Evolutionary conservation across 2,329 filamentous ascomycete species (phyloP).

Genomic region (Beauveria varroae): DNA sequence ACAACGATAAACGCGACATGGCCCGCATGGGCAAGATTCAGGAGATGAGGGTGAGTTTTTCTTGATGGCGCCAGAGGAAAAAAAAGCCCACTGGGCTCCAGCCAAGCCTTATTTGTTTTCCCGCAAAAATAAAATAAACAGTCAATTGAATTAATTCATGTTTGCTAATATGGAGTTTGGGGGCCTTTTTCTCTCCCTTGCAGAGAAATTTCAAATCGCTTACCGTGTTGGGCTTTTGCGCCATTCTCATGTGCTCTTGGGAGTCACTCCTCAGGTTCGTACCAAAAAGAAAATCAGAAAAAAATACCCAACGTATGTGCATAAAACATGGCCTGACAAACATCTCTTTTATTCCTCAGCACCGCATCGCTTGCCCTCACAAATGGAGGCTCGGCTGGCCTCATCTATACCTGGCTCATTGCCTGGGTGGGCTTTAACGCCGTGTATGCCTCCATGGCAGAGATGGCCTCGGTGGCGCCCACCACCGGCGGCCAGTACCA

Average conservation of each 20-base stretch:
- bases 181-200: too few relatives aligned
- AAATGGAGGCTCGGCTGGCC: constrained; percentile 34
- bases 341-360: neutral
- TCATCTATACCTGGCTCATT: constrained; percentile 32
- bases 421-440: constrained; percentile 25
- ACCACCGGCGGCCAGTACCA: constrained; percentile 47
- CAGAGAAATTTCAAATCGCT: constrained; percentile 31
- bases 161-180: neutral
- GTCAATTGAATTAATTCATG: neutral
- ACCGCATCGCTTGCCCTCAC: constrained; percentile 13
- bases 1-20: constrained; percentile 35
- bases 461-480: constrained; percentile 41
- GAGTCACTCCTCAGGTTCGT: constrained; percentile 27
- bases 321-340: neutral
- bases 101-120: neutral
- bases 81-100: too few relatives aligned
- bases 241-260: constrained; percentile 34
- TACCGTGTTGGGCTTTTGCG: constrained; percentile 34
- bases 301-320: too few relatives aligned
- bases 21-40: constrained; percentile 41
- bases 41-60: constrained; percentile 31
- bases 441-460: constrained; percentile 31
- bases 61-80: too few relatives aligned
- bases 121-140: neutral
- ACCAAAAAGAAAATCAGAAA: too few relatives aligned